Evolutionary conservation across 169 alveolate species (phyloP), one percentile per base, ranked within the genome.

Genomic region (Plasmodium inui): DNA sequence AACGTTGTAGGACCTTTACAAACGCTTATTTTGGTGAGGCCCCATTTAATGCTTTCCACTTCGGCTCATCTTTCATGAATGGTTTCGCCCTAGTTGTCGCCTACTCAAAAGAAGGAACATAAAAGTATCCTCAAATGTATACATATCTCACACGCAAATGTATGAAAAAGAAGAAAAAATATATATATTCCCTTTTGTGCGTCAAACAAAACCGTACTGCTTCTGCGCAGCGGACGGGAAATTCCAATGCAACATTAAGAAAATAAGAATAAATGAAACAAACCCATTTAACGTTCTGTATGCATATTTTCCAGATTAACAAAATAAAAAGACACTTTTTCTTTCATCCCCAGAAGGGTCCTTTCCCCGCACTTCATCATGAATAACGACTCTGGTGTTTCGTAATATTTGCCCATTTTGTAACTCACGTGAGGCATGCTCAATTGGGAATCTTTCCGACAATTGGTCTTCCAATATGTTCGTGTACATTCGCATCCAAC

Each of bases 221-320:
- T 67, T n/a, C 8, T 22, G 17, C 37, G 37, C n/a, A 67, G 37
- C 37, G 22, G 37, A 67, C 39, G 22, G 61, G 19, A 76, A 76
- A 30, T 37, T 37, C 34, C 30, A 30, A 37, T 9, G 8, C 83
- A 76, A 76, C 83, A 26, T 76, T 19, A 37, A 76, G 44, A 26
- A 37, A 76, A 76, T 19, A 41, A 76, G 32, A 32, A 76, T 30
- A 76, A 76, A 37, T 76, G 14, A 37, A 32, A 37, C 30, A 34
- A 76, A 17, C 12, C 4, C 30, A 26, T 5, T 32, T 26, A 19
- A n/a, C 50, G 14, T 30, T 30, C 44, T 26, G 44, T 76, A 76
- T 76, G 83, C 32, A 76, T 76, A 44, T 76, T 76, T 76, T 26
- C 61, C 12, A 76, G n/a, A 17, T 76, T 76, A 34, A 37, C 32